These are phyloP conservation scores for Colletotrichum sp. DNA, from an alignment of 2,329 filamentous ascomycete species.

Conservation along the genomic window DNA sequence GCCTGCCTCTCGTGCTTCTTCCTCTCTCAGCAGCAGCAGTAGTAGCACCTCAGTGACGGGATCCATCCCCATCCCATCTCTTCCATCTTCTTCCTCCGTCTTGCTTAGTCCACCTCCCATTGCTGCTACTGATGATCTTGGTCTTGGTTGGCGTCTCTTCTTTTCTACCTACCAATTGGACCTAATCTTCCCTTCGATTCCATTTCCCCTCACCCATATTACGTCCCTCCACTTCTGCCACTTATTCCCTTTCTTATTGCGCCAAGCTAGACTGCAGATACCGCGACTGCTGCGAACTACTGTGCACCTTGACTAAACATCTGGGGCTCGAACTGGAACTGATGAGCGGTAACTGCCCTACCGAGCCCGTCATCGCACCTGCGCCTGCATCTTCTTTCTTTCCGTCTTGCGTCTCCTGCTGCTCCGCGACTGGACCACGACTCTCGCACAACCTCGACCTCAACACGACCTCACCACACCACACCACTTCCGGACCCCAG, in stretches of 20 bases:
- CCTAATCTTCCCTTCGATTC: neutral
- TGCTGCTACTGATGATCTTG: neutral
- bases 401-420: neutral
- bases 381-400: neutral
- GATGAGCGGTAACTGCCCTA: neutral
- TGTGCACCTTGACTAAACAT: neutral
- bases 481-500: conserved; percentile 10
- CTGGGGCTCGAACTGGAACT: neutral
- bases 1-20: neutral
- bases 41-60: neutral
- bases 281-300: neutral
- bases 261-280: neutral
- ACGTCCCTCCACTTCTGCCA: neutral
- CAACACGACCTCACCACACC: neutral
- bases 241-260: neutral
- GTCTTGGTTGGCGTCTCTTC: neutral
- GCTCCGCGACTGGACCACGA: neutral
- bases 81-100: neutral
- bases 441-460: neutral
- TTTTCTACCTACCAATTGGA: neutral
- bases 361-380: neutral
- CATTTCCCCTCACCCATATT: neutral
- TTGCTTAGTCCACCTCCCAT: neutral
- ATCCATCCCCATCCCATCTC: neutral
- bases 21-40: neutral